A percentile compares a stretch with the other conserved stretches of the same genome.
Conservation (phyloP, 805 yeast genomes). For the Metschnikowia bowlesiae region DNA sequence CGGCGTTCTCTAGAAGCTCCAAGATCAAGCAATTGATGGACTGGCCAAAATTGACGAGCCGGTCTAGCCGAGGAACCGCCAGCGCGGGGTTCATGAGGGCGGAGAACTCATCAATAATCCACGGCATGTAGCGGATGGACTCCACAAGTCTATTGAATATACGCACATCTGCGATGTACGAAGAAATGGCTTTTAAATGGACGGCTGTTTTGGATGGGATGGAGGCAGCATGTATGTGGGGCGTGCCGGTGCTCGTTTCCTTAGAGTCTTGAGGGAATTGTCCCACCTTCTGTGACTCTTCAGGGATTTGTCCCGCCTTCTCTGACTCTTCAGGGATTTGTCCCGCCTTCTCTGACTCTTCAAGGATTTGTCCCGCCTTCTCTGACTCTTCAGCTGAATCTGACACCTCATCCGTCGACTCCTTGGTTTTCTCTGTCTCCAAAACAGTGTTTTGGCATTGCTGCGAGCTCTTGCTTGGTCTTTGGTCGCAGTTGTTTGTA, state of each 20-base stretch:
- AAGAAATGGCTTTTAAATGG: constrained; percentile 32
- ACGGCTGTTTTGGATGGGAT: constrained; percentile 24
- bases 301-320: too few relatives aligned
- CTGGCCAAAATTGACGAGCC: constrained; percentile 35
- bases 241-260: too few relatives aligned
- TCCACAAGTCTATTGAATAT: constrained; percentile 41
- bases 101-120: constrained; percentile 38
- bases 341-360: too few relatives aligned
- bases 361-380: too few relatives aligned
- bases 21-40: constrained; percentile 38
- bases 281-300: too few relatives aligned
- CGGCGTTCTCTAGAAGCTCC: constrained; percentile 40
- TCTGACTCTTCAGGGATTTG: too few relatives aligned
- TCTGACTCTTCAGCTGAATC: too few relatives aligned
- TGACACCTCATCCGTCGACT: not conserved
- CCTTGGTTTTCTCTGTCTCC: not conserved
- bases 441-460: not conserved
- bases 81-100: constrained; percentile 25
- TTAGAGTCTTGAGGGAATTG: too few relatives aligned
- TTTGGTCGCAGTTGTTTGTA: too few relatives aligned
- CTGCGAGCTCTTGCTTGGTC: too few relatives aligned
- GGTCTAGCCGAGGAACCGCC: constrained; percentile 24
- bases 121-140: constrained; percentile 40
- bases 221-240: too few relatives aligned
- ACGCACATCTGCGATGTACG: constrained; percentile 38